Base-by-base conservation (phyloP, 2,329 filamentous ascomycete genomes). In the Alternaria hordeiaustralica region DNA sequence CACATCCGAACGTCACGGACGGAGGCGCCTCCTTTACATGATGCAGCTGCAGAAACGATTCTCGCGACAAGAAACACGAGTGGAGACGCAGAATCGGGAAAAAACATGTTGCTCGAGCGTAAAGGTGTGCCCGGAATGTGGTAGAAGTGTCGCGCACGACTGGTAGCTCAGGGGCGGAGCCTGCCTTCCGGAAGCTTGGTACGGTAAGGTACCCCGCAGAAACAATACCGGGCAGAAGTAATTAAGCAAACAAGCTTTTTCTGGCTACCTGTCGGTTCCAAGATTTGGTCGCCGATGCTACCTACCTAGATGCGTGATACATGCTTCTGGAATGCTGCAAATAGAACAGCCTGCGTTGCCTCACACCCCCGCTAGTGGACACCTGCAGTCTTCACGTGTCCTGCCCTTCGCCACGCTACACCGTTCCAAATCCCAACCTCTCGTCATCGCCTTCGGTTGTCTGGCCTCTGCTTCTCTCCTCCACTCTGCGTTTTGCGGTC, bases 201-300 rank as follows among this genome's bases (percentile, higher is more conserved):
- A 44, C 55, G 28, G 30, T 26, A 54, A 54, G 36, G 23, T 28
- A 30, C 21, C 30, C 55, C 47, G 15, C 43, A 15, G 15, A 53
- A 54, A 54, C 30, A 44, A 46, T 28, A 15, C 23, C 25, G 41
- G 50, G 47, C 43, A 54, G 41, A 44, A 54, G 18, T 18, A 36
- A 41, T 20, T 3, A 46, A 20, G 41, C 49, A 51, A 58, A 58
- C 43, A 59, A 59, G 55, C 41, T 59, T 54, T 49, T 41, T 18
- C 28, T 46, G 13, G 15, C 21, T 43, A 47, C 15, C 28, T 47
- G 28, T 28, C 23, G 30, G 18, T 55, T 46, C 44, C 46, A 28
- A 20, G 4, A 49, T 33, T 12, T 15, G 23, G 23, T 49, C 23
- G 23, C 25, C 25, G 5, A 26, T 20, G 45, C 26, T 44, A 53